A percentile compares a stretch with the other conserved stretches of the same genome.
Evolutionary conservation across 1,139 yeast genomes (phyloP).

Genomic region (Arxiozyma slooffiae): DNA sequence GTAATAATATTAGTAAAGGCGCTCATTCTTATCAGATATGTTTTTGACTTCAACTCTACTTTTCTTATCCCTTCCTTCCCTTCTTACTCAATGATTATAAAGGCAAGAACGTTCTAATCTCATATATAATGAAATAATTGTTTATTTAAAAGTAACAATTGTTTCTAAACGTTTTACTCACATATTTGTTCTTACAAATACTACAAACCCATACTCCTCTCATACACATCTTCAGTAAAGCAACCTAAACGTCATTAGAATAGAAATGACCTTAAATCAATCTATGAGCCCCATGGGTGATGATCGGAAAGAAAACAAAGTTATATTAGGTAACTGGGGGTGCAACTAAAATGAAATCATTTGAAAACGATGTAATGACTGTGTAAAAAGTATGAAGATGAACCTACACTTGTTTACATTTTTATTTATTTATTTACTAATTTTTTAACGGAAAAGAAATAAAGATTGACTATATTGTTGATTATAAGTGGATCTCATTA

Average conservation of each 20-base stretch:
- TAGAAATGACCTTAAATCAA: conserved; percentile 44
- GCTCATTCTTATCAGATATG: too few species aligned
- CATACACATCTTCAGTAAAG: conserved; percentile 23
- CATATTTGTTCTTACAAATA: not conserved
- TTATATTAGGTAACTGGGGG: conserved; percentile 64
- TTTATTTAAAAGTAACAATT: not conserved
- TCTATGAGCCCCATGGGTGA: conserved; percentile 64
- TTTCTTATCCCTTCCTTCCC: too few species aligned
- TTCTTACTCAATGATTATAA: not conserved
- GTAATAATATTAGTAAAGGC: too few species aligned
- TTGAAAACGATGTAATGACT: conserved; percentile 12
- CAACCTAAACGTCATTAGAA: conserved; percentile 50
- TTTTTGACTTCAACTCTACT: too few species aligned
- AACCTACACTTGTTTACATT: not conserved
- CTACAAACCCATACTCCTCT: not conserved
- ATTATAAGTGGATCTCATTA: too few species aligned
- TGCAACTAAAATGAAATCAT: conserved; percentile 57
- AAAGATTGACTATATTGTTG: too few species aligned
- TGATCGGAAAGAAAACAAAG: conserved; percentile 76
- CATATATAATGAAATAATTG: not conserved
- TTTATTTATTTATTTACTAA: too few species aligned
- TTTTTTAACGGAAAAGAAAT: too few species aligned
- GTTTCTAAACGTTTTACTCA: not conserved
- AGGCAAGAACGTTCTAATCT: too few species aligned
- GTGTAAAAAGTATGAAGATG: not conserved